Base-by-base conservation (phyloP, 306 rosid species). In the Ziziphus jujuba region DNA sequence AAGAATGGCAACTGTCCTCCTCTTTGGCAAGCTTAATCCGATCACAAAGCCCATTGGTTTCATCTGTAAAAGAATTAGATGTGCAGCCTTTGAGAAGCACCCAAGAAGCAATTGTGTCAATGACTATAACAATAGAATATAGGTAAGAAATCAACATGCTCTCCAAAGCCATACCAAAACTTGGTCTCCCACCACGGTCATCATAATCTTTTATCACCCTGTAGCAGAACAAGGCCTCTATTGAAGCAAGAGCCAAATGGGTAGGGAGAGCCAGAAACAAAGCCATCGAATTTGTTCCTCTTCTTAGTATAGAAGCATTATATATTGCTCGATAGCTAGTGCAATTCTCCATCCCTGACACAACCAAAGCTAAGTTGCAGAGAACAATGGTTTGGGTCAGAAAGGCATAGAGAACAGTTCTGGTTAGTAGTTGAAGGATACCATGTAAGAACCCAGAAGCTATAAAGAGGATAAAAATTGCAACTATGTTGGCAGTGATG, bases 401-500 rank as follows among this genome's bases (percentile, higher is more conserved):
- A 44, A 62, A 11, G 36, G 66, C 54, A 5, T 62, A 22, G 53
- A 62, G 22, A 13, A 62, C 15, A 44, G 43, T 31, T 25, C 54
- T 28, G 23, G 35, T 22, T 5, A 62, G n/a, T 38, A 47, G 38
- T 60, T 36, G 65, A 4, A 19, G 20, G 0, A 38, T 9, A 21
- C 49, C 9, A 2, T 19, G 8, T 10, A 38, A 60, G 24, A 60
- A 21, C 11, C 65, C 34, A 6, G 38, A 60, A 36, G 65, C 5
- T 4, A 1, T 38, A 25, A 61, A 61, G 24, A 61, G 44, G 58
- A 75, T 36, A 22, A 61, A 33, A 44, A 68, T 54, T 17, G 51
- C 45, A 14, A 69, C 45, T 45, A 62, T 67, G 71, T 61, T 61
- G 33, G 61, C 62, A 3, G 74, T 61, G 52, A 60, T 49, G 59